Base-by-base conservation (phyloP, 331 rosid genomes). In the Rhamnella rubrinervis region DNA sequence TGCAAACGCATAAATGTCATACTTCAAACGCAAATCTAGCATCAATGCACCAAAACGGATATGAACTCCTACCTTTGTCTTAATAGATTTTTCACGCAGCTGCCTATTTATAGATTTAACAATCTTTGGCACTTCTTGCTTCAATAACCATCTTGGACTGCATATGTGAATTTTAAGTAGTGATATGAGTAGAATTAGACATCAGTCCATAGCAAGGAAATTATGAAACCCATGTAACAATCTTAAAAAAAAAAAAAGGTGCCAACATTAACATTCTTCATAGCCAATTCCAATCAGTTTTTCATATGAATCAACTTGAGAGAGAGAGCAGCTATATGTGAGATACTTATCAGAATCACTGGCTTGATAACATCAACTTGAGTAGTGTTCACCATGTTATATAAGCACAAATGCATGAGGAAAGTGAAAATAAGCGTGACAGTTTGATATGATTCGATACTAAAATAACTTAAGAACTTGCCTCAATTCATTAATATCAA, bases 91-190 rank as follows among this genome's bases (percentile, higher is more conserved):
- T 78, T 91, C 99, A 21, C 99, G 99, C 59, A 95, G 80, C 85
- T 86, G 99, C 84, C 97, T 91, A 62, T 95, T 95, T 62, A 91
- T 84, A 70, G 99, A 89, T 76, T 86, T 89, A 62, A 91, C 90
- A 51, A 91, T 87, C 85, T 87, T 95, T 20, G 97, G 87, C 62
- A 95, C 92, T 82, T 95, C 99, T 79, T 89, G 99, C 76, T 95
- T 95, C 87, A 95, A 82, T 75, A 95, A 83, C 99, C 99, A 95
- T 70, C 95, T 85, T 64, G 99, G 97, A 85, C 99, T 95, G 96
- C 86, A 81, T 40, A 75, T 57, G 70, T 51, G 87, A 84, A 68
- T 28, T 51, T 40, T 61, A 69, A 59, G 41, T 4, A 53, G 17
- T 58, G 66, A 62, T 4, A 41, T 44, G 15, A 67, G 49, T 31